Base-by-base conservation (phyloP, 163 green algal species). In the Scenedesmus sp. region DNA sequence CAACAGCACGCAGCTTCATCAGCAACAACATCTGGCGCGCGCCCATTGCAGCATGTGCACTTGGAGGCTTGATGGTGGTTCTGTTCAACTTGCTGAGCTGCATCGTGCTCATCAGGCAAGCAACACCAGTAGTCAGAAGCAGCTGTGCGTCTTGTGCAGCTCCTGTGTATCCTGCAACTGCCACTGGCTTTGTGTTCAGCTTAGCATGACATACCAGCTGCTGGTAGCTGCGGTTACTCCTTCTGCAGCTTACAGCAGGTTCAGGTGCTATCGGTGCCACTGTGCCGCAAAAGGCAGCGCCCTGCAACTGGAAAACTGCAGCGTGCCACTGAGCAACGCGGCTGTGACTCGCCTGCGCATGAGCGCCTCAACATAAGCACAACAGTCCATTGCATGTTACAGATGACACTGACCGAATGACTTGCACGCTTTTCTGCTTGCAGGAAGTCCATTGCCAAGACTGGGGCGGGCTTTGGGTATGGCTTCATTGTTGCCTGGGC, bases 361-460 rank as follows among this genome's bases (percentile, higher is more conserved):
- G 34, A 46, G 34, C 34, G 34, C 34, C 34, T 46, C 34, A 46
- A 46, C 34, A 46, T 46, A 46, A 46, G 34, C 34, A 46, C 34
- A 46, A 46, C 34, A 46, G 34, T 46, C 34, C 34, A 46, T 46
- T 46, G 34, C 34, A 46, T 46, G 0, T 46, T 46, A 46, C 34
- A 46, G 34, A 46, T 46, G 34, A 46, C 34, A 46, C 34, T 46
- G 34, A 46, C 34, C 34, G 34, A 46, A 46, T 46, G 34, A 5
- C 20, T 13, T 79, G 12, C 70, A 79, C 70, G 23, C 1, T 46
- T 3, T 1, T 6, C 3, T 70, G 57, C 83, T 54, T 26, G 59
- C 91, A 95, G 93, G 64, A 93, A 94, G 62, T 94, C 91, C 12
- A 93, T 95, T n/a, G 92, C 92, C 81, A 92, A 88, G 70, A 89